Conservation (phyloP, 1,284 basidiomycete species). For the Mycosarcoma maydis region DNA sequence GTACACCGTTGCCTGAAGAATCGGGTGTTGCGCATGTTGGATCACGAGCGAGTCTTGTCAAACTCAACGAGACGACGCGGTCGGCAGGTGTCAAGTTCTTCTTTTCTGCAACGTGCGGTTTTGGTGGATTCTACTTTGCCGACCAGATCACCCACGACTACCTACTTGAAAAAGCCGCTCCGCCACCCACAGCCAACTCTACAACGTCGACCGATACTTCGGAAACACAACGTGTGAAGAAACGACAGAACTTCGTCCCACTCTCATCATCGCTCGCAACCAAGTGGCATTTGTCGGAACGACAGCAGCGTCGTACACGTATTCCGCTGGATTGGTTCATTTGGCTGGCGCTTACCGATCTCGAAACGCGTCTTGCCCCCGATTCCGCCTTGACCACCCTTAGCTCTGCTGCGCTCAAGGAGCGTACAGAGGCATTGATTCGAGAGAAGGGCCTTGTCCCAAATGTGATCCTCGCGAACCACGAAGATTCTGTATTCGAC, state of each 20-base stretch:
- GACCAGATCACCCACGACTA: conserved; percentile 88
- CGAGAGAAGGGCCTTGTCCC: conserved; percentile 27
- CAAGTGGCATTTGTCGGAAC: conserved; percentile 73
- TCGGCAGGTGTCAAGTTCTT: conserved; percentile 73
- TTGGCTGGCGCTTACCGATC: conserved; percentile 20
- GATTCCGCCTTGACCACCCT: background rate
- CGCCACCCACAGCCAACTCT: background rate
- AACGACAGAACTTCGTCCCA: conserved; percentile 75
- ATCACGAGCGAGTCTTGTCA: conserved; percentile 71
- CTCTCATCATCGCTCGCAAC: conserved; percentile 71
- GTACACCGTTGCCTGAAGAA: conserved; percentile 8
- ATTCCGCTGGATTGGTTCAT: conserved; percentile 37
- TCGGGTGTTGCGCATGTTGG: background rate
- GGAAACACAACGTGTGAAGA: conserved; percentile 72
- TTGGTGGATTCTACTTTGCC: conserved; percentile 91
- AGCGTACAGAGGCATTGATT: conserved; percentile 14
- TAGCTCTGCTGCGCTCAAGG: conserved; percentile 10
- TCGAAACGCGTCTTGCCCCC: conserved; percentile 3
- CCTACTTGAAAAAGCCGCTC: conserved; percentile 74
- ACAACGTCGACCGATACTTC: conserved; percentile 8
- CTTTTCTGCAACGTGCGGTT: conserved; percentile 86
- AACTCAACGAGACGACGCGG: conserved; percentile 80
- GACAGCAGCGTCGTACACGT: conserved; percentile 14
- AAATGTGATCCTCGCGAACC: conserved; percentile 3
- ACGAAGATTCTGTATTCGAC: conserved; percentile 17